Base-by-base conservation (phyloP, 805 yeast genomes). In the Saccharomycopsis babjevae region DNA sequence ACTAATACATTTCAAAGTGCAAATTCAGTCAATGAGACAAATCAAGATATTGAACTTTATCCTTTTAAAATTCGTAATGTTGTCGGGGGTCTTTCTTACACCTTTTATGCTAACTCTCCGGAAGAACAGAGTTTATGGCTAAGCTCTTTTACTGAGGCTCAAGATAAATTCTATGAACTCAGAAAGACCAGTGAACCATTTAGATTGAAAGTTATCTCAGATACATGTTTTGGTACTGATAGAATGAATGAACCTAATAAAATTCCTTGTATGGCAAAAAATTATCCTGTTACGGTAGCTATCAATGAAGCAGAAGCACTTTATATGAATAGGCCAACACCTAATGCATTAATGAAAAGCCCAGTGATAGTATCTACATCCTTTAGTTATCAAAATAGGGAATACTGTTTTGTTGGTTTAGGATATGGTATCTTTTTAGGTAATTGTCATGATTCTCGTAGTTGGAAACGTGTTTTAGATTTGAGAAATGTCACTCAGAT, bases 201-300 rank as follows among this genome's bases (percentile, higher is more conserved):
- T 68, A 68, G 74, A 10, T 68, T 87, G 46, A 72, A 74, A 40
- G 76, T 81, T 6, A 68, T 89, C 6, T 75, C 86, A 6, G 86
- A 84, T 66, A 76, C 79, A 30, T 76, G 78, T 59, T 89, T 88
- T 71, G 85, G 84, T 1, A 87, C 85, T 69, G 86, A 83, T n/a
- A 79, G 76, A 2, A 73, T 77, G 7, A 80, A 77, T 50, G 75
- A 78, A 22, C 77, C 84, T 1, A 69, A 69, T 1, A 83, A 79
- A 67, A 59, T 86, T 50, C 87, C 85, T 4, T 70, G 81, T 0
- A 76, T 81, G 59, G 78, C 82, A 0, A 74, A 77, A 22, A 75
- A 78, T 18, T 85, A 85, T 30, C 84, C 81, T 6, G 70, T 84
- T 40, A 79, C 79, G 67, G 67, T 46, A 61, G 81, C 72, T 40